phyloP scores from a whole-genome alignment of 805 yeast species.

The Wickerhamiella allomyrinae region DNA sequence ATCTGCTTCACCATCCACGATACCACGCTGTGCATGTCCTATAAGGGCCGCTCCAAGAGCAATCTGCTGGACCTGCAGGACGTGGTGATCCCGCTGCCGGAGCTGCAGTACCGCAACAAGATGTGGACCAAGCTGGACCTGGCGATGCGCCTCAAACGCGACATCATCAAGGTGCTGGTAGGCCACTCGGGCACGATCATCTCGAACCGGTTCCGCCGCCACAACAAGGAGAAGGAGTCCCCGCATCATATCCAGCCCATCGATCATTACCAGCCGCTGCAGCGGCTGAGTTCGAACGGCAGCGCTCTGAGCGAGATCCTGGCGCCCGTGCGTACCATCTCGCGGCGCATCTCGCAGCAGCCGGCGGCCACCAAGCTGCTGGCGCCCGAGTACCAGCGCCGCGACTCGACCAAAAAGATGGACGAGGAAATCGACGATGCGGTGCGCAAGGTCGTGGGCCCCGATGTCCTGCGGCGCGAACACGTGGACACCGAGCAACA shows the following conservation, averaged over 20 bases:
- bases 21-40: slow-evolving; percentile 52
- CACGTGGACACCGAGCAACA: not conserved
- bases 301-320: not conserved
- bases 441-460: not conserved
- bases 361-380: not conserved
- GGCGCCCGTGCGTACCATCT: not conserved
- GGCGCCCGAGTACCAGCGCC: not conserved
- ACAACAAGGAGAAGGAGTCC: not conserved
- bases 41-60: slow-evolving; percentile 41
- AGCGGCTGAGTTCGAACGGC: slow-evolving; percentile 11
- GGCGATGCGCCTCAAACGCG: slow-evolving; percentile 42
- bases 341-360: not conserved
- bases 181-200: slow-evolving; percentile 58
- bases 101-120: slow-evolving; percentile 40
- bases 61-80: slow-evolving; percentile 66
- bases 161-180: slow-evolving; percentile 26
- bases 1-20: slow-evolving; percentile 38
- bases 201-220: slow-evolving; percentile 49
- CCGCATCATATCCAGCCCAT: not conserved
- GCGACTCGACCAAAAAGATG: not conserved
- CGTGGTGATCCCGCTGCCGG: slow-evolving; percentile 53
- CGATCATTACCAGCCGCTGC: slow-evolving; percentile 11
- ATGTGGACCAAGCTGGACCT: slow-evolving; percentile 65
- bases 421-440: not conserved
- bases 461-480: not conserved